Evolutionary conservation across 164 flowering plant species (phyloP).

Genomic region (Dillenia suffruticosa): DNA sequence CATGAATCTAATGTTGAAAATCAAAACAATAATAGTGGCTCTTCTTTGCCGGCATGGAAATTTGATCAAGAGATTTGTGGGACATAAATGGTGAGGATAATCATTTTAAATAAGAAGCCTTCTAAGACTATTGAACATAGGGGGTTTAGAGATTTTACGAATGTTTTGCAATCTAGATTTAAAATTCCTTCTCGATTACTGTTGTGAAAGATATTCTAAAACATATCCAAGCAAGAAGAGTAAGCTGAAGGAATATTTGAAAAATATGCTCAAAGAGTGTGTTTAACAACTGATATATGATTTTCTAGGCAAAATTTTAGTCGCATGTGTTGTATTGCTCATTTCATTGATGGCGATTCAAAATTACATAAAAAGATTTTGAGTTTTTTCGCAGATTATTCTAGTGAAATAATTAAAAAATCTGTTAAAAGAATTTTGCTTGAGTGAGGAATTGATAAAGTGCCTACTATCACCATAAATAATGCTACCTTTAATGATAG

Average conservation of each 20-base stretch:
- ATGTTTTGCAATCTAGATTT: background rate
- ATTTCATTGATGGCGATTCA: background rate
- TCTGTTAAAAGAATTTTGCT: background rate
- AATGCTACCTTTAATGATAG: background rate
- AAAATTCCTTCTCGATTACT: background rate
- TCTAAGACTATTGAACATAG: background rate
- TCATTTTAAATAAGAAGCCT: background rate
- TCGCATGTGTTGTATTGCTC: background rate
- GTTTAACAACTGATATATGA: background rate
- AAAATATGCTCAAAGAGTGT: background rate
- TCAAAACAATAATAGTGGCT: too few species aligned
- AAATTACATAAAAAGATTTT: background rate
- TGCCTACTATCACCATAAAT: background rate
- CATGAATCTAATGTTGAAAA: too few species aligned
- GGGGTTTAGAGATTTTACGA: background rate
- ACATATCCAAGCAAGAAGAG: background rate
- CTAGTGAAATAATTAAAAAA: background rate
- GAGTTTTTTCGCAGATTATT: background rate
- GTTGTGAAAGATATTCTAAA: background rate
- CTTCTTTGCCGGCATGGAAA: background rate
- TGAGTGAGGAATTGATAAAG: constrained; percentile 1
- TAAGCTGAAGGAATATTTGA: background rate
- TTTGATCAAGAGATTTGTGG: background rate
- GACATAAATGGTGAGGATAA: background rate
- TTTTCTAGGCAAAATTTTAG: background rate